Evolutionary conservation across 805 yeast species (phyloP).

Genomic region (Kuraishia piskuri): DNA sequence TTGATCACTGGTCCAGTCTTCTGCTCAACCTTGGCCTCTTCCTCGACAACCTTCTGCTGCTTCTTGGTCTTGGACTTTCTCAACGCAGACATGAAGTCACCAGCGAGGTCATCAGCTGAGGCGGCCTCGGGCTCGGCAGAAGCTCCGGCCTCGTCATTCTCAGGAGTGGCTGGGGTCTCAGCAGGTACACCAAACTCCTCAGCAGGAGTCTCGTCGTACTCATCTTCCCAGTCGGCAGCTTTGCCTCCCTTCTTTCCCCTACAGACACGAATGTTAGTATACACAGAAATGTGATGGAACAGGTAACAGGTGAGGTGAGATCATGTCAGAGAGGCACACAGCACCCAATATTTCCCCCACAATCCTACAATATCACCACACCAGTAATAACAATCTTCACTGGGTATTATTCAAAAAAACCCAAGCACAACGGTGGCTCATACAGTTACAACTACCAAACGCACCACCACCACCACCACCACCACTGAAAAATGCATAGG

Average conservation of each 20-base stretch:
- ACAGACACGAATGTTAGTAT: constrained; percentile 6
- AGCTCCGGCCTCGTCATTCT: constrained; percentile 14
- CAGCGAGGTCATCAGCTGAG: constrained; percentile 38
- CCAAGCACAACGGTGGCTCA: too few relatives aligned
- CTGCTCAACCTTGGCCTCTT: constrained; percentile 24
- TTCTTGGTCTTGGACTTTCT: constrained; percentile 73
- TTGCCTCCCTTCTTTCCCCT: constrained; percentile 57
- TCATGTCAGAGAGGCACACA: too few relatives aligned
- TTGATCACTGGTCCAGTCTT: constrained; percentile 62
- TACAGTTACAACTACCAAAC: too few relatives aligned
- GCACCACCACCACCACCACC: background rate
- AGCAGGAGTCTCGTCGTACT: constrained; percentile 37
- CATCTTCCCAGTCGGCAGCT: constrained; percentile 80
- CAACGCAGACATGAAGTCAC: constrained; percentile 78
- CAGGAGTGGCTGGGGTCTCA: constrained; percentile 12
- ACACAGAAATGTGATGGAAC: background rate
- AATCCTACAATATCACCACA: too few relatives aligned
- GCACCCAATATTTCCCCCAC: too few relatives aligned
- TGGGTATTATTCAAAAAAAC: too few relatives aligned
- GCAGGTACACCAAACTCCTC: constrained; percentile 41
- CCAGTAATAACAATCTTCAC: too few relatives aligned
- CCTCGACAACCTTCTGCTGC: constrained; percentile 49
- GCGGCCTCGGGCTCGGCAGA: constrained; percentile 15
- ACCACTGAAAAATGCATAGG: background rate
- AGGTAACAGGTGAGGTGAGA: background rate